phyloP scores from a whole-genome alignment of 1,139 yeast species.

The Yamadazyma aaseri region DNA sequence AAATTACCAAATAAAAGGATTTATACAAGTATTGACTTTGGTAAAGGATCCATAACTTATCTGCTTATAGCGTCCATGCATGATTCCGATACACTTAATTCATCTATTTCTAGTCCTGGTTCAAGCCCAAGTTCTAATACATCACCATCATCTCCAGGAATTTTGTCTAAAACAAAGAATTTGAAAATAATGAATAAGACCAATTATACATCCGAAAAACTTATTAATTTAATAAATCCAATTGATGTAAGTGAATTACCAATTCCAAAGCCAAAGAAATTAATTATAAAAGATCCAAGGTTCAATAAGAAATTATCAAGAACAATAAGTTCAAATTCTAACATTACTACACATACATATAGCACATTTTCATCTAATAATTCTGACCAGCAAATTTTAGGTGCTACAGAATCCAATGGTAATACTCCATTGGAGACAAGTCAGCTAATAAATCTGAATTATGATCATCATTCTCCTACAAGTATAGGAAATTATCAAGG shows the following conservation, averaged over 20 bases:
- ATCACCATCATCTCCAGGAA: constrained; percentile 10
- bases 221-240: constrained; percentile 65
- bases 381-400: constrained; percentile 22
- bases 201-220: constrained; percentile 49
- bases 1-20: constrained; percentile 70
- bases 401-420: not conserved
- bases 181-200: constrained; percentile 27
- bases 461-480: not conserved
- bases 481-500: not conserved
- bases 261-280: constrained; percentile 63
- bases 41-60: constrained; percentile 79
- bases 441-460: not conserved
- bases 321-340: constrained; percentile 53
- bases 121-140: constrained; percentile 6
- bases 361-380: constrained; percentile 37
- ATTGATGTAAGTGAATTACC: constrained; percentile 69
- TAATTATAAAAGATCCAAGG: constrained; percentile 55
- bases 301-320: constrained; percentile 29
- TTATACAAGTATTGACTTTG: constrained; percentile 77
- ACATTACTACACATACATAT: constrained; percentile 39
- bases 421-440: not conserved
- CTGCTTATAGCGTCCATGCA: constrained; percentile 56
- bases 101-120: constrained; percentile 5
- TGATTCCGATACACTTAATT: constrained; percentile 13
- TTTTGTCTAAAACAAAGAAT: constrained; percentile 23